Base-by-base conservation (phyloP, 768 basidiomycete species). In the Panellus pusillus region DNA sequence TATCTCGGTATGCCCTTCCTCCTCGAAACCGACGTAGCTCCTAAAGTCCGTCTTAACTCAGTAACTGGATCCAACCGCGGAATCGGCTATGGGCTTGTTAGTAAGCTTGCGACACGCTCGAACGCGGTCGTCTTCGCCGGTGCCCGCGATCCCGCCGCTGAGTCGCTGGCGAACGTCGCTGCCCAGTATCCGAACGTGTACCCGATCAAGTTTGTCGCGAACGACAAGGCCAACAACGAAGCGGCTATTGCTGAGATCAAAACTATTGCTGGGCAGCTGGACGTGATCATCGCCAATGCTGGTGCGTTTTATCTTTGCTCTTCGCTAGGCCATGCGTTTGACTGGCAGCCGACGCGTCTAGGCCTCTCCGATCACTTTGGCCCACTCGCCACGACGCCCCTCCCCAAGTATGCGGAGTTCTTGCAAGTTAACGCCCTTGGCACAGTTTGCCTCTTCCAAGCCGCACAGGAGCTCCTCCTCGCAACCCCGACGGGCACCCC, bases 41-140 rank as follows among this genome's bases (percentile, higher is more conserved):
- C 9, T 11, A 35, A 35, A 14, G 9, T 35, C 8, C 32, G 3
- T 35, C 32, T 35, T 40, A 2, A 9, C 9, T 9, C n/a, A 44
- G 47, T 46, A 17, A 35, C 52, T n/a, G 52, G 44, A 15, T 44
- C 52, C 14, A 53, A 53, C 44, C 52, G 52, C 3, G 52, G 52
- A 6, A 53, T 53, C 19, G 52, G 44, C 4, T 24, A 15, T 14
- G 50, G 41, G 3, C 41, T 52, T 4, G 42, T 32, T 7, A n/a
- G 15, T 14, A 35, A 15, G n/a, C 42, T 52, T 14, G 32, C 32
- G 2, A 14, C 32, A 14, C 32, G 32, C 32, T 14, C 32, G 32
- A 35, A 35, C 32, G 14, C 32, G 8, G 14, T 35, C 14, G 32
- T 35, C 32, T 35, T 35, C 32, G 32, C 32, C 31, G 32, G n/a